A percentile compares a stretch with the other conserved stretches of the same genome.
phyloP scores from a whole-genome alignment of 75 land plant genomes.

The Selaginella tamariscina region DNA sequence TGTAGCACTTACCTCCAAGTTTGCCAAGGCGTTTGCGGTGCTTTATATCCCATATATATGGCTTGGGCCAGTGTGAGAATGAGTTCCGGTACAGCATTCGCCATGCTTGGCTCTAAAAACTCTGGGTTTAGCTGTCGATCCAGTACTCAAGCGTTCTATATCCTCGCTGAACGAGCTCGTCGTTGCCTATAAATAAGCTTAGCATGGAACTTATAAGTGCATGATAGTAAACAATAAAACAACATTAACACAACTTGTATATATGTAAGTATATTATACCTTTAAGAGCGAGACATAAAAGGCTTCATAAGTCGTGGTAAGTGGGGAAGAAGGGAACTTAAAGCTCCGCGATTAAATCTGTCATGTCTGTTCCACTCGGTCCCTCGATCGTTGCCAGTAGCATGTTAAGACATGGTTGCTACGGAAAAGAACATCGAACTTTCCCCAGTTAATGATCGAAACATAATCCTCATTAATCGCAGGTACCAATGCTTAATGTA shows the following conservation, averaged over 20 bases:
- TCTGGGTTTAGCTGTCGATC: constrained; percentile 99
- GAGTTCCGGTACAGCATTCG: constrained; percentile 86
- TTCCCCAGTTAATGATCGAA: constrained; percentile 76
- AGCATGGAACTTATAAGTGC: too few relatives aligned
- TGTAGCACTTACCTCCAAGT: constrained; percentile 87
- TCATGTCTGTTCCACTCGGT: constrained; percentile 89
- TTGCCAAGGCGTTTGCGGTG: constrained; percentile 85
- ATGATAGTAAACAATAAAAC: too few relatives aligned
- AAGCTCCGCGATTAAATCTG: constrained; percentile 83
- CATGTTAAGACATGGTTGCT: constrained; percentile 92
- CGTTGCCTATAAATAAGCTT: too few relatives aligned
- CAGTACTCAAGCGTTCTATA: constrained; percentile 90
- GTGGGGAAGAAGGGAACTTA: constrained; percentile 88
- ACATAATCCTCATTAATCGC: constrained; percentile 86
- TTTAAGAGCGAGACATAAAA: constrained; percentile 79
- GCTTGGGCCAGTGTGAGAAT: constrained; percentile 81
- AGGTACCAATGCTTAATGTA: too few relatives aligned
- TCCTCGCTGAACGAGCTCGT: constrained; percentile 77
- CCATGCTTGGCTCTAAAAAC: constrained; percentile 99
- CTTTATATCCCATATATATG: constrained; percentile 87
- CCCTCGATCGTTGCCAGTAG: constrained; percentile 91
- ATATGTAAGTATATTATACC: too few relatives aligned
- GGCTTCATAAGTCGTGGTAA: constrained; percentile 96
- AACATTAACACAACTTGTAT: too few relatives aligned
- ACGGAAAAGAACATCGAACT: constrained; percentile 73